Percentiles rank a stretch among this genome's conserved stretches.
Evolutionary conservation across 148 eudicot genomes (phyloP).

Genomic region (Fallopia convolvulus): DNA sequence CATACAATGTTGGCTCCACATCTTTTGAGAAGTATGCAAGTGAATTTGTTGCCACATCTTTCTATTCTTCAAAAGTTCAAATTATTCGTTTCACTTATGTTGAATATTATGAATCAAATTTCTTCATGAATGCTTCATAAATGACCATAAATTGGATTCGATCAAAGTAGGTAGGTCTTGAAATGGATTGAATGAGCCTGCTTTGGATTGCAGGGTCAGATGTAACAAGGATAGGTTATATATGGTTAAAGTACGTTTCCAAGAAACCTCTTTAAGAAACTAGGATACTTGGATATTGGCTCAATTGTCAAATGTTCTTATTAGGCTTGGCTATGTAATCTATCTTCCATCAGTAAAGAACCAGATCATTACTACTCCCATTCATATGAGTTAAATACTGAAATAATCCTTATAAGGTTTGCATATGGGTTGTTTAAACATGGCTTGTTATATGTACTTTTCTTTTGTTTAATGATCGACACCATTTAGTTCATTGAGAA

Average conservation of each 20-base stretch:
- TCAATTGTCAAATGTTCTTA: neutral
- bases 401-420: neutral
- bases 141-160: neutral
- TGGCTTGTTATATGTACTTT: neutral
- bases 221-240: neutral
- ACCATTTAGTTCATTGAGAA: neutral
- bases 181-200: neutral
- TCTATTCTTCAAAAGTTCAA: neutral
- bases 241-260: neutral
- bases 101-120: neutral
- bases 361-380: neutral
- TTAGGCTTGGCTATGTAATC: neutral
- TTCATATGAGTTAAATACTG: neutral
- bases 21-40: conserved; percentile 76
- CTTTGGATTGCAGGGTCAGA: neutral
- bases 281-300: neutral
- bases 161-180: neutral
- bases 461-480: neutral
- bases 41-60: neutral
- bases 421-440: neutral
- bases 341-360: neutral
- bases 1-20: conserved; percentile 97
- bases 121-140: neutral
- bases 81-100: neutral
- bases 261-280: conserved; percentile 3